Percentiles rank a stretch among this genome's conserved stretches.
These are phyloP conservation scores for Ogataea sp. DNA, from an alignment of 805 yeast genomes.

Conservation along the genomic window DNA sequence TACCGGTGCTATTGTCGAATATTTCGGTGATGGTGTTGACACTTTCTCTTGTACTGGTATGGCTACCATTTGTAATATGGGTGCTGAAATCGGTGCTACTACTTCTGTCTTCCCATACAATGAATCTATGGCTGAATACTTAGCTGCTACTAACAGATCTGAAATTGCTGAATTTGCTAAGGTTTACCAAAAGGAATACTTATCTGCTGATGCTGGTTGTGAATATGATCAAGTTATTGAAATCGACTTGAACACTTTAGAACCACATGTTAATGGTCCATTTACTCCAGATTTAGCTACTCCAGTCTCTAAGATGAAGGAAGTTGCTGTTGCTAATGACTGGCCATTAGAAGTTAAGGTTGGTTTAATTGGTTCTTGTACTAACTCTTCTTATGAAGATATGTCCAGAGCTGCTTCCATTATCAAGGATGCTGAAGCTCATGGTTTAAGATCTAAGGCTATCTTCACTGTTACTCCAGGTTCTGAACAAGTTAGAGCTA, in stretches of 20 bases:
- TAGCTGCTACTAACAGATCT: slow-evolving; percentile 76
- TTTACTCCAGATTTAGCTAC: slow-evolving; percentile 98
- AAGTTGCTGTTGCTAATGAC: slow-evolving; percentile 57
- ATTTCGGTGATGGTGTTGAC: slow-evolving; percentile 91
- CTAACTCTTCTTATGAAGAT: slow-evolving; percentile 97
- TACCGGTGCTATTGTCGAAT: slow-evolving; percentile 93
- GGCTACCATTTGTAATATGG: slow-evolving; percentile 99
- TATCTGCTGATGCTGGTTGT: slow-evolving; percentile 80
- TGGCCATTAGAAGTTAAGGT: slow-evolving; percentile 89
- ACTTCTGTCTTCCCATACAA: slow-evolving; percentile 95
- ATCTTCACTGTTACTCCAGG: slow-evolving; percentile 97
- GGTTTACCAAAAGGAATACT: slow-evolving; percentile 35
- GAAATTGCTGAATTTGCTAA: slow-evolving; percentile 75
- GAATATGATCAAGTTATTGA: slow-evolving; percentile 91
- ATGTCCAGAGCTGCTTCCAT: slow-evolving; percentile 94
- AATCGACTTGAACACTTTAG: slow-evolving; percentile 76
- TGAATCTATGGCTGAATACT: slow-evolving; percentile 41
- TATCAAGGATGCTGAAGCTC: slow-evolving; percentile 77
- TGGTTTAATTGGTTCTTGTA: slow-evolving; percentile 96
- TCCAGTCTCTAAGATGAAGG: slow-evolving; percentile 75
- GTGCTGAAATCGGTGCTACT: slow-evolving; percentile 99
- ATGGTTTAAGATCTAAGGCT: slow-evolving; percentile 83
- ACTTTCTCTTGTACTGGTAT: slow-evolving; percentile 93
- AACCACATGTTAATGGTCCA: slow-evolving; percentile 96
- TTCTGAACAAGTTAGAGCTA: slow-evolving; percentile 96